Evolutionary conservation across 148 eudicot genomes (phyloP).

Genomic region (Arctostaphylos glauca): DNA sequence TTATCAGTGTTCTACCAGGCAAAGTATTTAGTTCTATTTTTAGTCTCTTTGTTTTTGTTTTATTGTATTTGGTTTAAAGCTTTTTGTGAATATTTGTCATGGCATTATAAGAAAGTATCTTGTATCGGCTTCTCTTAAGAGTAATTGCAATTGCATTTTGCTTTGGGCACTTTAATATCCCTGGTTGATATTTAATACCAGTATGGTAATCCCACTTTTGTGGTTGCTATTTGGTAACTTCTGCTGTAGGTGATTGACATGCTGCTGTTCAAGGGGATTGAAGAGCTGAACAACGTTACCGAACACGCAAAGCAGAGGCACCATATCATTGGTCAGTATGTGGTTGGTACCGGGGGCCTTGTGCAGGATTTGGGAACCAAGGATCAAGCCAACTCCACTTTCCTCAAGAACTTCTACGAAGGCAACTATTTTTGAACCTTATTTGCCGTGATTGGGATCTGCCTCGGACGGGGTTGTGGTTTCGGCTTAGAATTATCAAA

Average conservation of each 20-base stretch:
- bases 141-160: not conserved
- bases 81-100: no score
- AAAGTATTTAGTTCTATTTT: no score
- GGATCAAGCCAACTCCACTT: conserved; percentile 52
- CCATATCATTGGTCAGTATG: conserved; percentile 89
- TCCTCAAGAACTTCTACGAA: conserved; percentile 67
- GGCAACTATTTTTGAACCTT: conserved; percentile 58
- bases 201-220: not conserved
- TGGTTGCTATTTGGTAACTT: not conserved
- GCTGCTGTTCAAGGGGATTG: conserved; percentile 79
- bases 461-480: conserved; percentile 10
- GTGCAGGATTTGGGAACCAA: conserved; percentile 53
- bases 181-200: not conserved
- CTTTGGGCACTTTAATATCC: not conserved
- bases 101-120: no score
- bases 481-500: conserved; percentile 25
- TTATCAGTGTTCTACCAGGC: no score
- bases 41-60: no score
- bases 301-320: conserved; percentile 96
- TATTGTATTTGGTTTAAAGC: no score
- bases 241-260: conserved; percentile 81
- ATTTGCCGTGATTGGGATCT: not conserved
- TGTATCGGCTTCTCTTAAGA: not conserved
- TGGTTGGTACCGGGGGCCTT: conserved; percentile 56
- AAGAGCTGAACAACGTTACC: conserved; percentile 69